Evolutionary conservation across 2,329 filamentous ascomycete species (phyloP).

Genomic region (Aschersonia sp.): DNA sequence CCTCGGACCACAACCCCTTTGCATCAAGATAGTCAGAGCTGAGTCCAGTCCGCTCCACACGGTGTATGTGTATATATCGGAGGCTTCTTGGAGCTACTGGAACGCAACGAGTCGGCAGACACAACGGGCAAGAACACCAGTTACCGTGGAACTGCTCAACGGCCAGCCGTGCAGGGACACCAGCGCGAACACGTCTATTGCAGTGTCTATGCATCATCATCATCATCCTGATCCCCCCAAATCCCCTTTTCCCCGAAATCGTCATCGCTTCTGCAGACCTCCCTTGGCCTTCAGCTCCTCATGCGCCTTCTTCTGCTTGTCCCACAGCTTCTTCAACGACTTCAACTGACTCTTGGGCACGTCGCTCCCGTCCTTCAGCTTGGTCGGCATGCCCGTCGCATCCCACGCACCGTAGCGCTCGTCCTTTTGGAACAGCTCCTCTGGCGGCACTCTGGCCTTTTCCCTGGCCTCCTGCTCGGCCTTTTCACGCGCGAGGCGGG

Average conservation of each 20-base stretch:
- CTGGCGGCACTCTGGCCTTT: slow-evolving; percentile 39
- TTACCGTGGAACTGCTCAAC: too few relatives aligned
- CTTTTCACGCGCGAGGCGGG: slow-evolving; percentile 32
- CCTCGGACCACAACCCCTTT: too few relatives aligned
- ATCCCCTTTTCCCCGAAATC: too few relatives aligned
- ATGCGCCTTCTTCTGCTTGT: slow-evolving; percentile 74
- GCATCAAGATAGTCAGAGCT: too few relatives aligned
- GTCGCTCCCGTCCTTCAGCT: slow-evolving; percentile 63
- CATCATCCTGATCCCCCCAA: not conserved
- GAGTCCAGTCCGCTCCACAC: too few relatives aligned
- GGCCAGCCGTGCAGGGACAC: too few relatives aligned
- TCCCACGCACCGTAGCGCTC: slow-evolving; percentile 64
- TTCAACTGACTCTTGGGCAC: slow-evolving; percentile 68
- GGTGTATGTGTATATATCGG: too few relatives aligned
- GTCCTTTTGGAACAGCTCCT: slow-evolving; percentile 41
- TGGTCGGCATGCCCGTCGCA: slow-evolving; percentile 63
- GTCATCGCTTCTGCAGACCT: slow-evolving; percentile 1
- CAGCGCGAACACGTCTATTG: not conserved
- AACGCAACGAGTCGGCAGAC: too few relatives aligned
- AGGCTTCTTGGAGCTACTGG: too few relatives aligned
- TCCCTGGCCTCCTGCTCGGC: slow-evolving; percentile 38
- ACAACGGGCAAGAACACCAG: too few relatives aligned
- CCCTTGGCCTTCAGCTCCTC: slow-evolving; percentile 31
- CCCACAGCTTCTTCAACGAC: slow-evolving; percentile 80
- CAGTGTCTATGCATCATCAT: not conserved